Conservation (phyloP, 129 eudicot species). For the Saposhnikovia divaricata region DNA sequence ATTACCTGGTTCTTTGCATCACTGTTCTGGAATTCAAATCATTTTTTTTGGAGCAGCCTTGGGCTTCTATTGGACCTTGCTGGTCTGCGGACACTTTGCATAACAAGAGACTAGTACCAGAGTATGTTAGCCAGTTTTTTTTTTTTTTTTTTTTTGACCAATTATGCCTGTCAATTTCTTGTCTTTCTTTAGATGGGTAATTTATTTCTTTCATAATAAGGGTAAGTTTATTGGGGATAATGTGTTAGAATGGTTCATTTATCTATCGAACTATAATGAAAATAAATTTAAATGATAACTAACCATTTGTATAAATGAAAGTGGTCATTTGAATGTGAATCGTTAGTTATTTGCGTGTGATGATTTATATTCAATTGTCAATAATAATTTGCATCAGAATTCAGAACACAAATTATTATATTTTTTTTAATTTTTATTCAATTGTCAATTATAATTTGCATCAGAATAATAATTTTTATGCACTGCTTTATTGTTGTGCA, state of each 20-base stretch:
- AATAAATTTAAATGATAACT: no score
- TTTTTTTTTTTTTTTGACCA: no score
- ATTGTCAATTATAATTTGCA: no score
- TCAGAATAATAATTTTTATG: no score
- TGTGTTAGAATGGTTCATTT: not conserved
- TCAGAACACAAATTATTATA: no score
- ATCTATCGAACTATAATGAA: no score
- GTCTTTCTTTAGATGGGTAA: not conserved
- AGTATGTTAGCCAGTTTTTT: not conserved
- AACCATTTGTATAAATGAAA: no score
- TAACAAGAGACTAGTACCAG: not conserved
- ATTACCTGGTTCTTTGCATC: not conserved
- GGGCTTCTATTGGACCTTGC: not conserved
- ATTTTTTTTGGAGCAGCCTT: not conserved
- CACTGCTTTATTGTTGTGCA: no score
- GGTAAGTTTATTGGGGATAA: not conserved
- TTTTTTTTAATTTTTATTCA: no score
- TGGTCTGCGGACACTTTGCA: not conserved
- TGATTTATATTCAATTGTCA: no score
- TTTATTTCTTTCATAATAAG: no score
- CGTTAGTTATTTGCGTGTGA: not conserved
- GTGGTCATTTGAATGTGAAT: not conserved
- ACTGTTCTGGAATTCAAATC: not conserved
- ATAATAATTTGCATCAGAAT: no score
- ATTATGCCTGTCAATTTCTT: not conserved